Evolutionary conservation across 495 filamentous ascomycete species (phyloP), one percentile per base, ranked within the genome.

Genomic region (Penicillium diatomitis): DNA sequence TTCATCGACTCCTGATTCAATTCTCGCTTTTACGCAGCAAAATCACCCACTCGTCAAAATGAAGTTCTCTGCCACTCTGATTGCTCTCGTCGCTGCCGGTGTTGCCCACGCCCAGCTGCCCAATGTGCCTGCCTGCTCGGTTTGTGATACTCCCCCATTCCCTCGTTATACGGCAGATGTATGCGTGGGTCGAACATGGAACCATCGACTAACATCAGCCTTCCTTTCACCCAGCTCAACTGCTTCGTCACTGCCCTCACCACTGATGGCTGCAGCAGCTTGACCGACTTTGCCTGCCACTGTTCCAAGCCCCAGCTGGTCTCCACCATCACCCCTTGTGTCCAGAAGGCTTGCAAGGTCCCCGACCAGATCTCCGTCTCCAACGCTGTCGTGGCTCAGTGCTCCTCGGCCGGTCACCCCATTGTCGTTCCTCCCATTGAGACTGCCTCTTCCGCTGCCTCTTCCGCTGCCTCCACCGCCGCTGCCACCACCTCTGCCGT

Each of bases 221-320:
- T 20, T 20, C 20, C 20, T 20, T 0, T 20, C 20, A 20, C 42
- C 40, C 41, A 76, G 73, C 47, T 75, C 12, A 53, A 53, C 53
- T 77, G 74, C 60, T 72, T 76, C 51, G 30, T 75, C 48, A 44
- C 37, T 20, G 63, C 66, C 37, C 58, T 77, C 41, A 48, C 50
- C 35, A 52, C 37, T 35, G 73, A 76, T 53, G 73, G 73, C 46
- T 77, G 74, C 62, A 53, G 61, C 10, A 11, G 33, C 27, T 50
- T 76, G 38, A 67, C 61, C 38, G 73, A 77, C 60, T 77, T 77
- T 51, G 64, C 65, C 46, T 77, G 74, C 58, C 74, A 77, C 60
- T 77, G 74, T 59, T 59, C 68, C 55, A 73, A 74, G 56, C 53
- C 68, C 39, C 43, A 55, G 6, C 64, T 77, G 29, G 61, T 74